Evolutionary conservation across 192 early-diverging fungal genomes (phyloP), one percentile per base, ranked within the genome.

Genomic region (Linnemannia exigua): DNA sequence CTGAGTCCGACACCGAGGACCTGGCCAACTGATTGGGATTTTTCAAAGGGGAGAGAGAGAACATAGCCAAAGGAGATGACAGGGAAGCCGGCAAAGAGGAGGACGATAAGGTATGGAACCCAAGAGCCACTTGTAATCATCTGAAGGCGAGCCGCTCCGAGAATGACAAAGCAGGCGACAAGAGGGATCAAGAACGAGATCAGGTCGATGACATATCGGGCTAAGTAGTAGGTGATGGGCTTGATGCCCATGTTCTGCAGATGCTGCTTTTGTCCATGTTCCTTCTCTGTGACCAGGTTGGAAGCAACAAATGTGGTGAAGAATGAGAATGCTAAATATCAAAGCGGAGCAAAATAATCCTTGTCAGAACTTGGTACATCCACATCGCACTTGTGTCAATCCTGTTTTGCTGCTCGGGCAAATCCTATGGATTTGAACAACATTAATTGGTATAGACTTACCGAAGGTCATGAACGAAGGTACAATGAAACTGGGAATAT

Each of bases 381-480:
- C n/a, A n/a, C n/a, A n/a, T n/a, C n/a, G n/a, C n/a, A n/a, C n/a
- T n/a, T n/a, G n/a, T 20, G 36, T 44, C 22, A 47, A 36, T 63
- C 22, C 15, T 25, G 37, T 36, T 8, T 11, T 78, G 35, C 2
- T 16, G 20, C 58, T 33, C 28, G 44, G 44, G 19, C 25, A 77
- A n/a, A 35, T 47, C 12, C 36, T 35, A 31, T 16, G 6, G 51
- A 71, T 4, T 28, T 20, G 50, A 67, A 70, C 0, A 25, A 28
- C 11, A 48, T 48, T 20, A 80, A 67, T 54, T 68, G 31, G 44
- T 50, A 31, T 20, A 20, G 25, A 78, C 77, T 73, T 70, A 88
- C 87, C 80, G 75, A 82, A 82, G 14, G 87, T 87, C 51, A 87
- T 48, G 76, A 87, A 87, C 22, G 87, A 73, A 44, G 87, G 87